Evolutionary conservation across 2,329 filamentous ascomycete genomes (phyloP), one percentile per base, ranked within the genome.

Genomic region (Juglanconis juglandina): DNA sequence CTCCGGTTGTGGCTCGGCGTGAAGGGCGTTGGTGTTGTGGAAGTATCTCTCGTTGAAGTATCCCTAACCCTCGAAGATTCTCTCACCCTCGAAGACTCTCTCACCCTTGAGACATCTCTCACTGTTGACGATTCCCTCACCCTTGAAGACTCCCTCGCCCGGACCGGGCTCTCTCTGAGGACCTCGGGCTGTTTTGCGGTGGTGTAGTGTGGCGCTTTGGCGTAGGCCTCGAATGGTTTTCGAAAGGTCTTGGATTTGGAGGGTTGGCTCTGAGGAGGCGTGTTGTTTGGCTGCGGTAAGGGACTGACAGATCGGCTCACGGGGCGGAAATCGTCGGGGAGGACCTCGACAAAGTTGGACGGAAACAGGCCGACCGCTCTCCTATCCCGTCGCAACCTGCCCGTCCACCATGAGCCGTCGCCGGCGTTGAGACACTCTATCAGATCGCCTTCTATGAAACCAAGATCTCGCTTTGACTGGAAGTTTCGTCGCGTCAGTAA

Each of bases 391-490:
- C 88, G 91, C 71, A 99, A 77, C 65, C 94, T 87, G 52, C 95
- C 95, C 77, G 93, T 96, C 95, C 95, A 99, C 95, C 95, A 99
- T 51, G 91, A 93, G 56, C 95, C 95, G 77, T 99, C 95, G 65
- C 95, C 95, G 24, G 95, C 95, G 73, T 99, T 99, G 56, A 99
- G 82, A 71, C 94, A 97, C 84, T 99, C 95, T 73, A 99, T 99
- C 66, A 99, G 77, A 76, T 99, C 95, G 65, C 95, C 95, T 75
- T 99, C 95, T 67, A 99, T 90, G 75, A 99, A 99, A 14, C 95
- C 95, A 60, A 99, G 83, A 72, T 99, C 95, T 73, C 90, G 87
- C 79, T 96, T 96, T 32, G 90, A 94, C 87, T 89, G 62, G 32
- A 24, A 11, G 10, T 59, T 24, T 63, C 17, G 58, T 53, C 48